phyloP scores from a whole-genome alignment of 495 filamentous ascomycete species.

The Penicillium nucicola region DNA sequence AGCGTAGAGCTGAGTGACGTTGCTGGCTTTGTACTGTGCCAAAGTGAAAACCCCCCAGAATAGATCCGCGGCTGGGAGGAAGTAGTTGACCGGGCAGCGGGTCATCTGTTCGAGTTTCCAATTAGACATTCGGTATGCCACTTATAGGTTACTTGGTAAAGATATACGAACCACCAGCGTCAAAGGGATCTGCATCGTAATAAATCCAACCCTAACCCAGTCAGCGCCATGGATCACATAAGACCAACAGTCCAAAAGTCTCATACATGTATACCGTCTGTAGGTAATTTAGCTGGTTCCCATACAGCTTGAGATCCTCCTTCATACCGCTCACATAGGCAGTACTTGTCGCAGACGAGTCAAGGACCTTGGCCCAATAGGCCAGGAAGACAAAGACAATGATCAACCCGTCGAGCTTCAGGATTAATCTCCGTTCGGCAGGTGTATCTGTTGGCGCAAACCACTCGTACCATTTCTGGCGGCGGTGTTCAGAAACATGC shows the following conservation, averaged over 20 bases:
- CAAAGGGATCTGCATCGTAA: constrained; percentile 25
- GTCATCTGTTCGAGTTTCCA: constrained; percentile 17
- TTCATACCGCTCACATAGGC: constrained; percentile 30
- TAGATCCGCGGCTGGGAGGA: constrained; percentile 33
- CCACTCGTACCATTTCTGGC: constrained; percentile 41
- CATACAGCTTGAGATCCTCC: constrained; percentile 31
- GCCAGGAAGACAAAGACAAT: constrained; percentile 32
- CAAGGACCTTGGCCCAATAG: constrained; percentile 43
- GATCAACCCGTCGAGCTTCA: constrained; percentile 38
- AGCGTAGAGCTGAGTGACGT: constrained; percentile 30
- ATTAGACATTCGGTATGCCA: background rate
- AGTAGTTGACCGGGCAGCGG: constrained; percentile 27
- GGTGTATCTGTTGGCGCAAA: constrained; percentile 34
- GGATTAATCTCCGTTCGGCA: constrained; percentile 38
- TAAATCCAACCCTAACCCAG: constrained; percentile 21
- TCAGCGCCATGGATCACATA: background rate
- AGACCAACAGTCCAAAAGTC: too few relatives aligned
- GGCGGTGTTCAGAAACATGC: background rate
- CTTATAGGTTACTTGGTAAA: background rate
- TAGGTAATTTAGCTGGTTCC: constrained; percentile 46
- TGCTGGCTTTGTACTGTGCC: constrained; percentile 34
- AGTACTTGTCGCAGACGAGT: constrained; percentile 27
- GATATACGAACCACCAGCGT: constrained; percentile 16
- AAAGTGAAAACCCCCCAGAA: constrained; percentile 42
- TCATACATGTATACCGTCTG: constrained; percentile 39